Base-by-base conservation (phyloP, 2,329 filamentous ascomycete species). In the Zasmidium citrigriseum region DNA sequence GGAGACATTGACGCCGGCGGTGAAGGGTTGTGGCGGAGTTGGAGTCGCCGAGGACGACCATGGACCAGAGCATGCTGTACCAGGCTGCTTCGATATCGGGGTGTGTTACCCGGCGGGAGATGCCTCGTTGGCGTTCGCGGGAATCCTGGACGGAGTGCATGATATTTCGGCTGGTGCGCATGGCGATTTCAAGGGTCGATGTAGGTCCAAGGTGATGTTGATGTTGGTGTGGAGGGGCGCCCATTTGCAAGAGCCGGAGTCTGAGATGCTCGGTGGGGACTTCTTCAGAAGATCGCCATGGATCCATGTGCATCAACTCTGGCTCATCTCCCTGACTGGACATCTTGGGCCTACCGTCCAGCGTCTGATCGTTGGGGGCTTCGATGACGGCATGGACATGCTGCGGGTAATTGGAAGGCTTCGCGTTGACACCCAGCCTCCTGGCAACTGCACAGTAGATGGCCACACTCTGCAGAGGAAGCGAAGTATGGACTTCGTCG, bases 361-460 rank as follows among this genome's bases (percentile, higher is more conserved):
- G 73, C 1, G 65, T 68, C 12, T 70, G 67, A 7, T 72, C 67
- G 20, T 92, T 75, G 1, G 70, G 68, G 14, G 27, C 86, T 85
- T 66, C 83, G 12, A 98, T 85, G 53, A 96, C 86, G 18, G 86
- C 89, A 70, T 96, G 89, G 14, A 96, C 90, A 70, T 97, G 92
- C 63, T 86, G 89, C 2, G 93, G 91, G 68, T 93, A 90, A 46
- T 89, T 87, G 66, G 90, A 93, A 54, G 90, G 91, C 29, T 86
- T 85, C 0, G 93, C 91, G 65, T 88, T 83, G 48, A 99, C 75
- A 1, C 89, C 89, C 12, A 97, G 72, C 38, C 89, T 83, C 55
- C 84, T 82, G 0, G 91, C 93, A 16, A 98, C 74, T 57, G 86
- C 87, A 69, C 89, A 95, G 75, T 89, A 99, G 62, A 98, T 96